phyloP scores from a whole-genome alignment of 2,329 filamentous ascomycete genomes.

The Colletotrichum gloeosporioides region DNA sequence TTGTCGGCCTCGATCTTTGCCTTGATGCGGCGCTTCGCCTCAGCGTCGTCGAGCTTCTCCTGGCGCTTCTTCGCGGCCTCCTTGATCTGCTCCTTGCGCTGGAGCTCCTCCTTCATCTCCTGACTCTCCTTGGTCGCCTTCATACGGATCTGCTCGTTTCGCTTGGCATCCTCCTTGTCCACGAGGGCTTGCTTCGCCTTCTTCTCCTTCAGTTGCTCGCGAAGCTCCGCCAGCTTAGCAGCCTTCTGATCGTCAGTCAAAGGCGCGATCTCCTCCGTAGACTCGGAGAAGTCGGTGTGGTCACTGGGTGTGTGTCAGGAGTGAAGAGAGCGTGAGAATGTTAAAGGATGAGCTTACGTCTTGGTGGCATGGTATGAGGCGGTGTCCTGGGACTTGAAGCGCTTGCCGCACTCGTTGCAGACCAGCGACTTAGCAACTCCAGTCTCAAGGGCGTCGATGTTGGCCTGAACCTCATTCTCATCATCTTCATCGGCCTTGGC shows the following conservation, averaged over 20 bases:
- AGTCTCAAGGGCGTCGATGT: conserved; percentile 70
- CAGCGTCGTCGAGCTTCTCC: conserved; percentile 85
- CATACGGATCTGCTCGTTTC: conserved; percentile 83
- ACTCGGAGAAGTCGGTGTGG: conserved; percentile 91
- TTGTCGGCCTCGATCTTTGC: conserved; percentile 96
- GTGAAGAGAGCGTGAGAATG: background rate
- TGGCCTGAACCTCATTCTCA: conserved; percentile 52
- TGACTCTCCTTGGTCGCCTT: conserved; percentile 91
- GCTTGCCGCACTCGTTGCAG: conserved; percentile 95
- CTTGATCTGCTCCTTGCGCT: conserved; percentile 89
- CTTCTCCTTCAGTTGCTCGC: conserved; percentile 75
- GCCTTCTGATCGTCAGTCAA: conserved; percentile 92
- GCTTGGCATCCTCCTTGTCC: conserved; percentile 83
- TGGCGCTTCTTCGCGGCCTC: conserved; percentile 84
- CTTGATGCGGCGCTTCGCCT: conserved; percentile 87
- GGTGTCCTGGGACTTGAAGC: conserved; percentile 79
- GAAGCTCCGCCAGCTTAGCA: conserved; percentile 76
- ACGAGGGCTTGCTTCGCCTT: conserved; percentile 68
- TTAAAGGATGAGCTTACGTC: conserved; percentile 57
- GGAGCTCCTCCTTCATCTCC: conserved; percentile 87
- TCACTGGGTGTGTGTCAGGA: conserved; percentile 54
- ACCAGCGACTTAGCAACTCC: conserved; percentile 82
- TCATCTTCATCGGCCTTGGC: conserved; percentile 47
- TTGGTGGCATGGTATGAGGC: conserved; percentile 92
- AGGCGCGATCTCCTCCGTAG: conserved; percentile 88